Percentiles rank a stretch among this genome's conserved stretches.
Evolutionary conservation across 75 land plant species (phyloP).

Genomic region (Pseudotsuga menziesii): DNA sequence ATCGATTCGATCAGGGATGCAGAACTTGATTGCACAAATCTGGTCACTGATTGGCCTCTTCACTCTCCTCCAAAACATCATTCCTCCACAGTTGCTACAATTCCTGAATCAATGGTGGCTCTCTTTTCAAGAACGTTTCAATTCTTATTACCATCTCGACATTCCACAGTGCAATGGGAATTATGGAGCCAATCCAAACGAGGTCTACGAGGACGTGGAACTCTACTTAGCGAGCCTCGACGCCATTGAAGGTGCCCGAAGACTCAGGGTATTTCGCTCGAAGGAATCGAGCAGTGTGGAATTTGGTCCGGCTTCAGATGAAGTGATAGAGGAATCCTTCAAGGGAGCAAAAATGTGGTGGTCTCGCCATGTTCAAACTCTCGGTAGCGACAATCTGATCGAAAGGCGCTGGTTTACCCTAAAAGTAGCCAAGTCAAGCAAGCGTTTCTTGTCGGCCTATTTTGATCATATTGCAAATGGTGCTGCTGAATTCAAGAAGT

Average conservation of each 20-base stretch:
- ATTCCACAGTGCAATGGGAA: background rate
- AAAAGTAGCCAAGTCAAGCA: conserved; percentile 26
- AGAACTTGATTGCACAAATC: background rate
- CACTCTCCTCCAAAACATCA: background rate
- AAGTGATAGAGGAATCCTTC: conserved; percentile 35
- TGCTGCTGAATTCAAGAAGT: conserved; percentile 11
- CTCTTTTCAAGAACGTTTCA: background rate
- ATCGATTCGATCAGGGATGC: too few species aligned
- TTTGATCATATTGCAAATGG: conserved; percentile 17
- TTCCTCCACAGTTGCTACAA: background rate
- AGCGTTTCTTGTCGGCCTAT: conserved; percentile 16
- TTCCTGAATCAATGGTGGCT: background rate
- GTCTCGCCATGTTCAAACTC: background rate
- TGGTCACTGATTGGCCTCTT: background rate
- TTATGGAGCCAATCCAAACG: background rate
- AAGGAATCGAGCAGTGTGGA: conserved; percentile 22
- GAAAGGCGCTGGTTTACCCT: conserved; percentile 6
- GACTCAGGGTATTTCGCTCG: conserved; percentile 27
- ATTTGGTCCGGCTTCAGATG: conserved; percentile 44
- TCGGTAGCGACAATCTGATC: background rate
- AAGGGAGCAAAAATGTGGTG: conserved; percentile 39
- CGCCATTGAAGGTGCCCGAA: conserved; percentile 20
- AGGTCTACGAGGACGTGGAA: background rate
- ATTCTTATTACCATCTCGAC: background rate
- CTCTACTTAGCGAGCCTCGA: conserved; percentile 9